Evolutionary conservation across 2,329 filamentous ascomycete species (phyloP), one percentile per base, ranked within the genome.

Genomic region (Sordariomycetes sp.): DNA sequence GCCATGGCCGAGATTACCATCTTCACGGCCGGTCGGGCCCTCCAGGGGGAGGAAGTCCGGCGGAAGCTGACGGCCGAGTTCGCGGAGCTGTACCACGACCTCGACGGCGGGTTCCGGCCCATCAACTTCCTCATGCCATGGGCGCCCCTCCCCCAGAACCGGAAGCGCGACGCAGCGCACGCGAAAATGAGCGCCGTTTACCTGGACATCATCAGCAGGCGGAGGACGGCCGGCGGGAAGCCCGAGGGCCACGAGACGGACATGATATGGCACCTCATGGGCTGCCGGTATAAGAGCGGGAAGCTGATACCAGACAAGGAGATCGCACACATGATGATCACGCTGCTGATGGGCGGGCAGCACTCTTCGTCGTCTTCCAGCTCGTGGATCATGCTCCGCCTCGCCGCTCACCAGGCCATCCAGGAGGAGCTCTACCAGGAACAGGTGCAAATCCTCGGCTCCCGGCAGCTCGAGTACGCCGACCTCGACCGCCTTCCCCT

Each of bases 301-400:
- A 78, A 74, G 12, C 72, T 77, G 0, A 72, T 92, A 1, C 85
- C 88, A 0, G 88, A 93, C 68, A 79, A 84, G 63, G 88, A 93
- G 67, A 83, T 93, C 56, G 88, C 88, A 0, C 85, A 90, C 71
- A 89, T 93, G 78, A 91, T 93, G 89, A 93, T 93, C 66, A 88
- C 88, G 0, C 78, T 93, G 18, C 79, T 93, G 56, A 92, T 94
- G 88, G 89, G 86, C 12, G 89, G 89, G 55, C 89, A 94, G 67
- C 89, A 93, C 73, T 88, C 87, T 1, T 91, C 88, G 0, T 87
- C 88, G 5, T 86, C 88, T 0, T 87, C 87, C n/a, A 84, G 84
- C 64, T 79, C 86, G 10, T 93, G 88, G 88, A 89, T 90, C 63
- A 73, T 92, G 64, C 78, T 92, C 14, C 86, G 84, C 54, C 79